Percentiles rank a stretch among this genome's conserved stretches.
These are phyloP conservation scores for Cercospora citrullina DNA, from an alignment of 2,329 filamentous ascomycete genomes.

Conservation along the genomic window DNA sequence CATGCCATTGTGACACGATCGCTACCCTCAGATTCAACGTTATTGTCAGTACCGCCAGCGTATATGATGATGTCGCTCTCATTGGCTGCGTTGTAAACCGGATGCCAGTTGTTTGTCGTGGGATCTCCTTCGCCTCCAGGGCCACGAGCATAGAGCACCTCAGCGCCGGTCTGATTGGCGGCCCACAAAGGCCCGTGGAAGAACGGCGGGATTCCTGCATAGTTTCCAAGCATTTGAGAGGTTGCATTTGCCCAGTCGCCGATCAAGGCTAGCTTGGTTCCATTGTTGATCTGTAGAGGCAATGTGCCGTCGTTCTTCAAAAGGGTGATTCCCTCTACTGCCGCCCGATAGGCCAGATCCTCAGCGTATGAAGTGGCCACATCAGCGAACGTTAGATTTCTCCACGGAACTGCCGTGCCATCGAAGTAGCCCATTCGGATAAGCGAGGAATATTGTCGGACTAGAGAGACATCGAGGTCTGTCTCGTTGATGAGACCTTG, in stretches of 20 bases:
- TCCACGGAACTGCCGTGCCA: constrained; percentile 49
- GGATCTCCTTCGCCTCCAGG: constrained; percentile 38
- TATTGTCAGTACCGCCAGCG: constrained; percentile 57
- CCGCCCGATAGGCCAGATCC: constrained; percentile 57
- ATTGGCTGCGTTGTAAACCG: constrained; percentile 41
- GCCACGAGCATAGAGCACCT: constrained; percentile 49
- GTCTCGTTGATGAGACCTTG: constrained; percentile 48
- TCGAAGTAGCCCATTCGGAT: constrained; percentile 62
- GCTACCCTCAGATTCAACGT: constrained; percentile 53
- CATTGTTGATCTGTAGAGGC: constrained; percentile 44
- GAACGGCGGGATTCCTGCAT: constrained; percentile 58
- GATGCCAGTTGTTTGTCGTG: constrained; percentile 37
- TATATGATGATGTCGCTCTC: constrained; percentile 56
- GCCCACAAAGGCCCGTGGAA: constrained; percentile 56
- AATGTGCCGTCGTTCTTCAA: constrained; percentile 56
- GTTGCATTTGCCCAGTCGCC: constrained; percentile 62
- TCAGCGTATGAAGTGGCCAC: constrained; percentile 58
- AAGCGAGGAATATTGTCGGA: constrained; percentile 56
- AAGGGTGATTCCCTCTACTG: constrained; percentile 50
- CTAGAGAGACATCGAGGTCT: constrained; percentile 52
- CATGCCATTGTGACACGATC: constrained; percentile 56
- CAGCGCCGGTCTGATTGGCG: constrained; percentile 49
- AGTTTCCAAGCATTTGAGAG: constrained; percentile 60
- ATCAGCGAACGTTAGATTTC: constrained; percentile 55
- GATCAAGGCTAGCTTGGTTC: constrained; percentile 54